These are phyloP conservation scores for Lachnellula hyalina DNA, from an alignment of 2,329 filamentous ascomycete genomes.

Conservation along the genomic window DNA sequence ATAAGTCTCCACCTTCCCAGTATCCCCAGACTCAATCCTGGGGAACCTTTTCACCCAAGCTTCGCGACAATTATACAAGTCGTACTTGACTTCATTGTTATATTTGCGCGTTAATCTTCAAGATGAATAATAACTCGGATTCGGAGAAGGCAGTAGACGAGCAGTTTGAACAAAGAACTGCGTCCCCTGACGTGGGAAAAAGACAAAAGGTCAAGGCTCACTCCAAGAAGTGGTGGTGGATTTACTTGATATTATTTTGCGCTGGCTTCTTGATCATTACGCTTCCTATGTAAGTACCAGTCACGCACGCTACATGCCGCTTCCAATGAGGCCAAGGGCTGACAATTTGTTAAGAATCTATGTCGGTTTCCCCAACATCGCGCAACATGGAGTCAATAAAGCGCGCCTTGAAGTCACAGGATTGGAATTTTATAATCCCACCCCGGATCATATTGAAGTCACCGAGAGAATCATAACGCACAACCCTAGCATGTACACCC, in stretches of 20 bases:
- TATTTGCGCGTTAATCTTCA: neutral
- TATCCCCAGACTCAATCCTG: neutral
- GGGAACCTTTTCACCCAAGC: neutral
- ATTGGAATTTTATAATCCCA: slow-evolving; percentile 47
- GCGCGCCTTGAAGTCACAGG: slow-evolving; percentile 45
- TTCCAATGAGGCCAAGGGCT: neutral
- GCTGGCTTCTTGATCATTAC: slow-evolving; percentile 47
- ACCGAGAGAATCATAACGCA: slow-evolving; percentile 43
- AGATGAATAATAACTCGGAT: neutral
- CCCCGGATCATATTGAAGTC: slow-evolving; percentile 42
- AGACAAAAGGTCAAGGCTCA: slow-evolving; percentile 27
- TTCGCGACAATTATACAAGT: neutral
- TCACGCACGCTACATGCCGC: neutral
- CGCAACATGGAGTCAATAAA: slow-evolving; percentile 47
- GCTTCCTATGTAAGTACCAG: slow-evolving; percentile 47
- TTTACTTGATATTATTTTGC: slow-evolving; percentile 45
- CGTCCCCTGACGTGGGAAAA: slow-evolving; percentile 2
- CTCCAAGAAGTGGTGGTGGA: slow-evolving; percentile 46
- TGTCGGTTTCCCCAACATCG: slow-evolving; percentile 53
- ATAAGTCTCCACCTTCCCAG: neutral
- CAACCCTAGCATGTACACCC: slow-evolving; percentile 46
- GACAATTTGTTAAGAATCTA: slow-evolving; percentile 40
- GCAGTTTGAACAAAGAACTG: slow-evolving; percentile 11
- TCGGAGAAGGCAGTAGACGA: slow-evolving; percentile 13
- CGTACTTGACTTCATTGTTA: neutral